These are phyloP conservation scores for Microthlaspi erraticum DNA, from an alignment of 345 rosid genomes.

Conservation along the genomic window DNA sequence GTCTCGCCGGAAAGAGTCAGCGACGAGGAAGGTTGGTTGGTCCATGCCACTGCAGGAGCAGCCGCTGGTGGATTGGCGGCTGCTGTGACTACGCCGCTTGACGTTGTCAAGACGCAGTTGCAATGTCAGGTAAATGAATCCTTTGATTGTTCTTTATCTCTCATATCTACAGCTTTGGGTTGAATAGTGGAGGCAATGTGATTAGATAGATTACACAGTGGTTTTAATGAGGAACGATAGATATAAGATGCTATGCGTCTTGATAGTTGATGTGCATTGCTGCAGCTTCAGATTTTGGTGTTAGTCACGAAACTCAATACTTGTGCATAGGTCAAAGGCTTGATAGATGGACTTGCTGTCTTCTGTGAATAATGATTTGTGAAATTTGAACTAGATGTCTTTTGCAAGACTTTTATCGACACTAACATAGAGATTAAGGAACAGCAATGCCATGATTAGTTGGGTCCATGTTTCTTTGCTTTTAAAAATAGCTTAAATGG, in stretches of 20 bases:
- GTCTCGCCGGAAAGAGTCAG: conserved; percentile 66
- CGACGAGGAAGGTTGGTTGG: conserved; percentile 70
- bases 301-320: not conserved
- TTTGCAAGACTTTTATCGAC: conserved; percentile 2
- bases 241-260: not conserved
- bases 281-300: not conserved
- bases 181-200: not conserved
- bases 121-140: conserved; percentile 84
- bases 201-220: conserved; percentile 2
- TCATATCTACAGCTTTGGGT: not conserved
- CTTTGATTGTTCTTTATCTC: conserved; percentile 19
- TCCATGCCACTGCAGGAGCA: conserved; percentile 90
- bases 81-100: conserved; percentile 80
- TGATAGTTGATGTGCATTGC: no score
- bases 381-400: conserved; percentile 3
- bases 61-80: conserved; percentile 89
- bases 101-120: conserved; percentile 94
- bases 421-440: not conserved
- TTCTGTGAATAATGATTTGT: not conserved
- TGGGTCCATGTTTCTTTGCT: not conserved
- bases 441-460: not conserved
- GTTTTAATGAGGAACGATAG: not conserved
- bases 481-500: not conserved
- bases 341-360: conserved; percentile 17
- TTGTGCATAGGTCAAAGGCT: not conserved